Percentiles rank a stretch among this genome's conserved stretches.
Evolutionary conservation across 192 early-diverging fungal species (phyloP).

Genomic region (Umbelopsis sp.): DNA sequence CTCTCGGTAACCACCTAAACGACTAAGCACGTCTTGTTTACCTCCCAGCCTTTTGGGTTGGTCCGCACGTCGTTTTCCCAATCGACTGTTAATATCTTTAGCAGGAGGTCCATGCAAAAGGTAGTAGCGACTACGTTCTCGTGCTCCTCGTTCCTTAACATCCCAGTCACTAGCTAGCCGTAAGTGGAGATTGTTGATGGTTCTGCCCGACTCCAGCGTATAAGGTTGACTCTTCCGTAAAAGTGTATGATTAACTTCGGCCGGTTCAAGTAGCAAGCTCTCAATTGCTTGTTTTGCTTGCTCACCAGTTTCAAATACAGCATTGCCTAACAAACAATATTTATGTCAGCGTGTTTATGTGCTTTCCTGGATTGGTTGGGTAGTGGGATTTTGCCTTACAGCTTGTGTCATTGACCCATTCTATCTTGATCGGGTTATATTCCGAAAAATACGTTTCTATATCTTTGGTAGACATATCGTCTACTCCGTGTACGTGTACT

Average conservation of each 20-base stretch:
- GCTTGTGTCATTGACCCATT: constrained; percentile 53
- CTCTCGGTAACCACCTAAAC: constrained; percentile 10
- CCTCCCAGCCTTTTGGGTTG: neutral
- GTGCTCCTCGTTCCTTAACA: constrained; percentile 44
- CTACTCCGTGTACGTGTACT: constrained; percentile 45
- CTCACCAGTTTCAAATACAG: neutral
- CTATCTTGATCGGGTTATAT: constrained; percentile 41
- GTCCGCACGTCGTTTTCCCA: constrained; percentile 3
- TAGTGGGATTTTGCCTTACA: constrained; percentile 31
- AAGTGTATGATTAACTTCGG: neutral
- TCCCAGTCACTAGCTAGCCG: constrained; percentile 45
- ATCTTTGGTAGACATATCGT: constrained; percentile 53
- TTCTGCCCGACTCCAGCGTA: neutral
- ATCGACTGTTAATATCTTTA: constrained; percentile 9
- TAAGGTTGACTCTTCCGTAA: constrained; percentile 11
- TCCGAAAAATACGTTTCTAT: constrained; percentile 45
- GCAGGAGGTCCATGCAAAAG: constrained; percentile 33
- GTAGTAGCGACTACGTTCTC: constrained; percentile 47
- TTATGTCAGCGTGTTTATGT: neutral
- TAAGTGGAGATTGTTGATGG: constrained; percentile 37
- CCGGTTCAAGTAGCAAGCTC: neutral
- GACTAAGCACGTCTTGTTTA: constrained; percentile 2
- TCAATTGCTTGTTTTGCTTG: constrained; percentile 14
- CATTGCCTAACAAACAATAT: constrained; percentile 20
- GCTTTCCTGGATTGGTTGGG: neutral